Evolutionary conservation across 768 basidiomycete species (phyloP).

Genomic region (Suillus subaureus): DNA sequence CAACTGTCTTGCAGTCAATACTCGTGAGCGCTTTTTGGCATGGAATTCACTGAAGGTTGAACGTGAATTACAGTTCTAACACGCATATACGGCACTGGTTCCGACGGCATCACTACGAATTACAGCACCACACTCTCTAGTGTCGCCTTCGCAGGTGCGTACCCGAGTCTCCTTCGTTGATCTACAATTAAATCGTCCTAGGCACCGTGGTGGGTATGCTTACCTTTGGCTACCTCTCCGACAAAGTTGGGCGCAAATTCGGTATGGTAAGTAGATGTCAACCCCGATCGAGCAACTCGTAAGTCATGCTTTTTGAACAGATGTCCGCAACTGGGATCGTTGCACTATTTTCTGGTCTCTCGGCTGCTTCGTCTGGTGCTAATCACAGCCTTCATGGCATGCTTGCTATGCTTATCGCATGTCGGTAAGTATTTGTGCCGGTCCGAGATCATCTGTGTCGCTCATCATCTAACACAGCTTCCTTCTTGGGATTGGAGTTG

Average conservation of each 20-base stretch:
- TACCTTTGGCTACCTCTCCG: conserved; percentile 78
- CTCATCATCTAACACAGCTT: conserved; percentile 49
- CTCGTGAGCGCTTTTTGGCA: conserved; percentile 44
- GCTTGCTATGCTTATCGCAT: conserved; percentile 77
- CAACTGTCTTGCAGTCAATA: conserved; percentile 54
- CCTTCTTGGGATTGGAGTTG: conserved; percentile 85
- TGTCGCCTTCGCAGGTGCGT: conserved; percentile 79
- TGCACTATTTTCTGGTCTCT: conserved; percentile 79
- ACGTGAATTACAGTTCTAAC: conserved; percentile 54
- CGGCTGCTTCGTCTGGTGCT: conserved; percentile 81
- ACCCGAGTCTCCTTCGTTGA: conserved; percentile 68
- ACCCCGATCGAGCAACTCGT: neutral
- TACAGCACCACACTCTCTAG: conserved; percentile 67
- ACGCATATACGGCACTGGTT: conserved; percentile 65
- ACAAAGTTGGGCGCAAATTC: conserved; percentile 84
- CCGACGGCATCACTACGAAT: conserved; percentile 40
- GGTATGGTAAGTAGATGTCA: conserved; percentile 66
- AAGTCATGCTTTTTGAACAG: conserved; percentile 39
- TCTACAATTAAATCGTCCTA: conserved; percentile 68
- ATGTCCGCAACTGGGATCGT: conserved; percentile 85
- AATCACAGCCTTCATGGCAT: conserved; percentile 69
- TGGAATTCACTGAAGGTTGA: conserved; percentile 7
- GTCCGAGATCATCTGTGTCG: neutral
- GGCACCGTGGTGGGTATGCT: conserved; percentile 90
- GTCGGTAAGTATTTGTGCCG: conserved; percentile 50